Base-by-base conservation (phyloP, 176 grass and related monocot species). In the Ampelocalamus luodianensis region DNA sequence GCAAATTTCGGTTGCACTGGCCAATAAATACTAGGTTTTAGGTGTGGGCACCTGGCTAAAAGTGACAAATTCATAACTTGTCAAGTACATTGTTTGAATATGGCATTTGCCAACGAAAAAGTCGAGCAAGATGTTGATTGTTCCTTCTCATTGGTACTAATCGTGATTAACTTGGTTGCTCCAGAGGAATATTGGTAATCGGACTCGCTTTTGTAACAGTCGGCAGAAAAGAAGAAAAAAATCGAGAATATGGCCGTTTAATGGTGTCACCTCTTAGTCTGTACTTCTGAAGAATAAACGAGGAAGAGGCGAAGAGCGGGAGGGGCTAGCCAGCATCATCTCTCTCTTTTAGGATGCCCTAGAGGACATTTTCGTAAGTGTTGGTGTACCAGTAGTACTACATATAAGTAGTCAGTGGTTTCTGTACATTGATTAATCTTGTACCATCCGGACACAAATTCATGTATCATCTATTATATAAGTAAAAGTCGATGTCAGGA, bases 11-110 rank as follows among this genome's bases (percentile, higher is more conserved):
- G 62, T 64, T 65, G 76, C 43, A 37, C 62, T 26, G 10, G 38
- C 8, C 23, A 17, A 23, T 14, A 3, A 9, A 56, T 45, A 39
- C 7, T 39, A 37, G 51, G 67, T 38, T 79, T 46, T 86, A 73
- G 22, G 38, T 26, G 38, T 82, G 34, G 43, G 10, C 77, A 9
- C 45, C 36, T 4, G 12, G 8, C 36, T 66, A 79, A 42, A 63
- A 51, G 20, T 6, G 12, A 38, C 48, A 12, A 26, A 64, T 65
- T 51, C 14, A 50, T 10, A 72, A 6, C 77, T 53, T 39, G 22
- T 13, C 43, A 22, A 27, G 75, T 79, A 65, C 64, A 36, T 11
- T 53, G 32, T 75, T 79, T 54, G 56, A 79, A 16, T 50, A 68
- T 68, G n/a, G 55, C 20, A 51, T 32, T 71, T 26, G 44, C 6